A percentile compares a stretch with the other conserved stretches of the same genome.
phyloP scores from a whole-genome alignment of 257 asterid species.

The Solanum bulbocastanum region DNA sequence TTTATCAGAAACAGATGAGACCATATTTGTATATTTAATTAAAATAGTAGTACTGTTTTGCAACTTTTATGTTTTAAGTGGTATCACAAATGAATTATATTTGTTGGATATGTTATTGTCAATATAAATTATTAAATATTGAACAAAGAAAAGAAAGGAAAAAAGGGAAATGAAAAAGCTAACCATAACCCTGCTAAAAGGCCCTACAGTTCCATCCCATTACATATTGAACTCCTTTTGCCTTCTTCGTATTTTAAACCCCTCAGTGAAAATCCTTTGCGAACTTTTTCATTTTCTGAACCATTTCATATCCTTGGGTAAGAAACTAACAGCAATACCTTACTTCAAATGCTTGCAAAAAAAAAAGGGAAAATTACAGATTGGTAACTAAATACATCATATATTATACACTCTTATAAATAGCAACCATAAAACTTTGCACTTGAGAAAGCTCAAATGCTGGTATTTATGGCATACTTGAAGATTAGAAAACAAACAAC shows the following conservation, averaged over 20 bases:
- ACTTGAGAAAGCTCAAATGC: not conserved
- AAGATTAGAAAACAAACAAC: not conserved
- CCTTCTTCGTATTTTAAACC: not conserved
- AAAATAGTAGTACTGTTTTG: not conserved
- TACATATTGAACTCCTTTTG: too few species aligned
- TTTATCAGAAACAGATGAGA: not conserved
- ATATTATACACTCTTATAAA: not conserved
- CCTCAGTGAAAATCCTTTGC: not conserved
- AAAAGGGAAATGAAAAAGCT: not conserved
- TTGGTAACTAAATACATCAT: not conserved
- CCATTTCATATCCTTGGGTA: not conserved
- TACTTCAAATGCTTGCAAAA: not conserved
- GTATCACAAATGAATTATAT: not conserved
- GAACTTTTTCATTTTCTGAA: not conserved
- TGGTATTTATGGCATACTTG: not conserved
- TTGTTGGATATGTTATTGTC: not conserved
- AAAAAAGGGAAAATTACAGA: not conserved
- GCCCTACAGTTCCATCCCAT: too few species aligned
- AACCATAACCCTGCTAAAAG: too few species aligned
- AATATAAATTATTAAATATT: not conserved
- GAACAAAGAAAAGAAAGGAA: not conserved
- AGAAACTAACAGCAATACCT: not conserved
- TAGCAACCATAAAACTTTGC: not conserved
- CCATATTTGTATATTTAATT: not conserved
- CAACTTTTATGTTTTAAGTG: not conserved